A percentile compares a stretch with the other conserved stretches of the same genome.
Conservation (phyloP, 352 stramenopile species). For the Globisporangium lucens region DNA sequence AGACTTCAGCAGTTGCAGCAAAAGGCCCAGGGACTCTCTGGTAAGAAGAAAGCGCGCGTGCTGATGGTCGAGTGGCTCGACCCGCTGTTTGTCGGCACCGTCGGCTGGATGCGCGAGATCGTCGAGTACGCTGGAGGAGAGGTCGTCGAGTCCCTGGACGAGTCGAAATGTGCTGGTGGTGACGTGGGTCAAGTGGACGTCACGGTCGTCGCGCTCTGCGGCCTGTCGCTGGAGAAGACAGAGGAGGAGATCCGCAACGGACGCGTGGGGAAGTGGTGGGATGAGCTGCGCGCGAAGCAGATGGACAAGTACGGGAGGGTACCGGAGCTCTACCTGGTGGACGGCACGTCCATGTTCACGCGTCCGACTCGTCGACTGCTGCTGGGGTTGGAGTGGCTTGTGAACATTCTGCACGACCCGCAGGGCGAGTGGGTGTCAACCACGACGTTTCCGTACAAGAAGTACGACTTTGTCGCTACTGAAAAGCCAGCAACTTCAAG, state of each 20-base stretch:
- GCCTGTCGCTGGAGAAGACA: conserved; percentile 43
- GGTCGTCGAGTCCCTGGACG: conserved; percentile 30
- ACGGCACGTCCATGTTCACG: conserved; percentile 74
- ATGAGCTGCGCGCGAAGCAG: conserved; percentile 16
- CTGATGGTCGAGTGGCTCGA: conserved; percentile 75
- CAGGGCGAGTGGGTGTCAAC: conserved; percentile 26
- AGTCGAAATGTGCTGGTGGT: background rate
- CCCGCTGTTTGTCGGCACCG: conserved; percentile 56
- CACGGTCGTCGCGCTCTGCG: conserved; percentile 63
- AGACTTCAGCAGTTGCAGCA: conserved; percentile 26
- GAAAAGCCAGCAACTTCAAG: background rate
- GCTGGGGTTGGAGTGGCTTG: conserved; percentile 55
- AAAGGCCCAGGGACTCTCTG: conserved; percentile 12
- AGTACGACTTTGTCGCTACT: conserved; percentile 20
- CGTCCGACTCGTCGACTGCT: conserved; percentile 56
- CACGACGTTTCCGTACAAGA: conserved; percentile 43
- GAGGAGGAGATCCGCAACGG: conserved; percentile 35
- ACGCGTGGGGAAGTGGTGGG: conserved; percentile 44
- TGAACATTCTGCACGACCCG: conserved; percentile 33
- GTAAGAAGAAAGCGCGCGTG: conserved; percentile 25
- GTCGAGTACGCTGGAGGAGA: conserved; percentile 41
- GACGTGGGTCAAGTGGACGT: conserved; percentile 29
- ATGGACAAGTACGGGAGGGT: conserved; percentile 3
- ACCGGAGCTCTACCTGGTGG: conserved; percentile 47
- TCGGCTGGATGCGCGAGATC: conserved; percentile 70